Conservation (phyloP, 352 stramenopile genomes). For the Phytophthora chlamydospora region DNA sequence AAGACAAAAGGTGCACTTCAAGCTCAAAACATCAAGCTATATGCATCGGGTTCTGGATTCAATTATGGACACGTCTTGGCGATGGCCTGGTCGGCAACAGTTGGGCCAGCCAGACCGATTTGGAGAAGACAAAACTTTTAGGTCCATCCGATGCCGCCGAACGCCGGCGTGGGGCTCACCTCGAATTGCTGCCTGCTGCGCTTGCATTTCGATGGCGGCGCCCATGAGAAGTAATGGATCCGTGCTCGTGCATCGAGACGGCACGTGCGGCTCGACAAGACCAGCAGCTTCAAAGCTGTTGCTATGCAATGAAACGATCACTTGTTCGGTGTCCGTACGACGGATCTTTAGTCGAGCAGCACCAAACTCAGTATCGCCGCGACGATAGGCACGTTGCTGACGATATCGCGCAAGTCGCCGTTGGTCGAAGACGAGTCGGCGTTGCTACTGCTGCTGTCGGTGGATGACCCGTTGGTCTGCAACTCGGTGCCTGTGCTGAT, state of each 20-base stretch:
- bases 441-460: conserved; percentile 10
- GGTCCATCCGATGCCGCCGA: conserved; percentile 11
- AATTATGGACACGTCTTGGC: too few species aligned
- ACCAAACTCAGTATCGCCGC: background rate
- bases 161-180: conserved; percentile 3
- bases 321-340: too few species aligned
- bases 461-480: background rate
- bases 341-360: conserved; percentile 12
- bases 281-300: conserved; percentile 16
- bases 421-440: conserved; percentile 11
- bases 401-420: conserved; percentile 1
- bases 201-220: conserved; percentile 20
- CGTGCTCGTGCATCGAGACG: background rate
- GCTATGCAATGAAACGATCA: background rate
- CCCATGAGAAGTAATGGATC: background rate
- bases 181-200: conserved; percentile 3
- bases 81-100: conserved; percentile 10
- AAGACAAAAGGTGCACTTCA: too few species aligned
- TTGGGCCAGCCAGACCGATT: background rate
- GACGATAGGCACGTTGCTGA: conserved; percentile 5
- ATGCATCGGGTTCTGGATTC: too few species aligned
- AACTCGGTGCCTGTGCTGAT: conserved; percentile 11
- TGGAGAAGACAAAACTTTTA: conserved; percentile 6
- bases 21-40: too few species aligned
- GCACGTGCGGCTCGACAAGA: conserved; percentile 9